Base-by-base conservation (phyloP, 2,329 filamentous ascomycete species). In the Boeremia lycopersici region DNA sequence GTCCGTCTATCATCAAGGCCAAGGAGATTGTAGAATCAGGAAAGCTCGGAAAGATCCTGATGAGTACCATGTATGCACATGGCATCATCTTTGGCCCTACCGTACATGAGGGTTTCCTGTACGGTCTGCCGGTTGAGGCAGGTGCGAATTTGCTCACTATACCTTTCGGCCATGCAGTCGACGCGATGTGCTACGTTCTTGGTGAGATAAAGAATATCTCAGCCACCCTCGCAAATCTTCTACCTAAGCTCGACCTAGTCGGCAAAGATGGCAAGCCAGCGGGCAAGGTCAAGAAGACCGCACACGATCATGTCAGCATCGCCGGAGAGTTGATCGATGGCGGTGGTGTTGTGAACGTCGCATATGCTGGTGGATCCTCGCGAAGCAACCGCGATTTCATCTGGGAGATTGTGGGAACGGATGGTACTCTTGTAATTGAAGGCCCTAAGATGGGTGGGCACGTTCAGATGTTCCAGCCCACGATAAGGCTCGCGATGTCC, bases 111-210 rank as follows among this genome's bases (percentile, higher is more conserved):
- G 30, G 42, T 7, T 61, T 82, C 28, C 65, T 73, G 26, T 87
- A 86, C 53, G 82, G 83, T 36, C 66, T 79, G 0, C 73, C 83
- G 5, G 72, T 77, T 10, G 72, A 76, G 7, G 63, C 84, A 3
- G 77, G 77, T 0, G 77, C 73, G 2, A 80, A 79, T 30, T 34
- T 77, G 31, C 50, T 79, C 30, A 77, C 76, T 0, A 76, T 79
- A 28, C 72, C 75, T 3, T 75, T 76, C 41, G 77, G 74, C 0
- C 69, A 74, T 43, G 64, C 67, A 5, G 55, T 72, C 2, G 71
- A 73, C 41, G 68, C 69, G 3, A 43, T 72, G 10, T 70, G 67
- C 41, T 69, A 59, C 33, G 69, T 71, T 4, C 56, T 72, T 2
- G 65, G 69, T 15, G 69, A 74, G 48, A 33, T 72, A 6, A 59